A percentile compares a stretch with the other conserved stretches of the same genome.
Evolutionary conservation across 2,329 filamentous ascomycete species (phyloP).

Genomic region (Huntiella savannae): DNA sequence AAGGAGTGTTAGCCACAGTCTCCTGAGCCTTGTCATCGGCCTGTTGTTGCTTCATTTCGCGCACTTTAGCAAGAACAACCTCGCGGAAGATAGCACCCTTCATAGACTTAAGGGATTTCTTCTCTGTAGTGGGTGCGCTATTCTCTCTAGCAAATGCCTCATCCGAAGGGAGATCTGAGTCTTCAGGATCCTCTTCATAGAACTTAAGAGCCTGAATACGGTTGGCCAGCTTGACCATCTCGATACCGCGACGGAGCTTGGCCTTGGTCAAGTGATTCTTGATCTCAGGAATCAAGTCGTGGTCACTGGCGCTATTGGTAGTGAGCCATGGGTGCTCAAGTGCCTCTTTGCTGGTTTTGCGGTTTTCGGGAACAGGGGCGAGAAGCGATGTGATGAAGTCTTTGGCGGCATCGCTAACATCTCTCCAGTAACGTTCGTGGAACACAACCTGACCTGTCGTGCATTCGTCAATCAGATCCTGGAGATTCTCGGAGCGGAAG

Average conservation of each 20-base stretch:
- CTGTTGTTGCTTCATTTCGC: slow-evolving; percentile 77
- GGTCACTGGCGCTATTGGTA: slow-evolving; percentile 78
- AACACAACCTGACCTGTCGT: slow-evolving; percentile 69
- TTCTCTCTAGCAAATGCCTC: slow-evolving; percentile 32
- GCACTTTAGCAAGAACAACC: slow-evolving; percentile 82
- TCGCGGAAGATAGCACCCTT: slow-evolving; percentile 73
- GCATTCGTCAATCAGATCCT: slow-evolving; percentile 89
- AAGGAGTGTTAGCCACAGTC: slow-evolving; percentile 22
- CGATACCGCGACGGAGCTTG: slow-evolving; percentile 79
- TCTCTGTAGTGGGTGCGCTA: slow-evolving; percentile 18
- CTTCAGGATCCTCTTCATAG: slow-evolving; percentile 66
- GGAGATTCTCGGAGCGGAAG: slow-evolving; percentile 84
- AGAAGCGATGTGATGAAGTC: slow-evolving; percentile 75
- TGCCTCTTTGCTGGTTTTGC: slow-evolving; percentile 62
- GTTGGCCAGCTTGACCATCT: slow-evolving; percentile 88
- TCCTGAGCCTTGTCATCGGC: slow-evolving; percentile 43
- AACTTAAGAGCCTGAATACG: slow-evolving; percentile 88
- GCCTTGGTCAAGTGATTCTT: slow-evolving; percentile 82
- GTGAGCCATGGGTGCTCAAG: slow-evolving; percentile 75
- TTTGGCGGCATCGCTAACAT: slow-evolving; percentile 88
- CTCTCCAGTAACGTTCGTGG: slow-evolving; percentile 96
- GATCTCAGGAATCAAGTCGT: slow-evolving; percentile 90
- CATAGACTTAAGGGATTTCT: slow-evolving; percentile 29
- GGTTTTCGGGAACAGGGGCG: slow-evolving; percentile 55
- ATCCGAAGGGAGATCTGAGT: slow-evolving; percentile 49